Conservation (phyloP, 352 stramenopile species). For the Globisporangium mamillatum region DNA sequence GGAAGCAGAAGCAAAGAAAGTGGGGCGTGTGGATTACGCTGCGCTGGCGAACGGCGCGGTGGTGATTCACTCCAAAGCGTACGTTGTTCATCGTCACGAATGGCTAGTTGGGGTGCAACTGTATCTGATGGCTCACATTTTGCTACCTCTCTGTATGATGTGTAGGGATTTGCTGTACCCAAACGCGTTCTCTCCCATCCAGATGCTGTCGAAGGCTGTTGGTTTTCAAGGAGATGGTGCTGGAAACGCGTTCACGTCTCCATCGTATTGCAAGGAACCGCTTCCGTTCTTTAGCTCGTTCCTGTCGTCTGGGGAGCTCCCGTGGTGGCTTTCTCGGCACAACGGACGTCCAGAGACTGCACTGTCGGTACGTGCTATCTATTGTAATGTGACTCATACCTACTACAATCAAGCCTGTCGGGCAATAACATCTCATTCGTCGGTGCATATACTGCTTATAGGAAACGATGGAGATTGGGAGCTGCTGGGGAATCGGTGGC, state of each 20-base stretch:
- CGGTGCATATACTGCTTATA: constrained; percentile 13
- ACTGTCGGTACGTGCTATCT: constrained; percentile 49
- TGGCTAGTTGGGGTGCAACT: background rate
- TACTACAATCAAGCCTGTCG: background rate
- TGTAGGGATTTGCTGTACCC: constrained; percentile 56
- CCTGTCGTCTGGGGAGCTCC: constrained; percentile 46
- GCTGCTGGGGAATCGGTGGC: constrained; percentile 71
- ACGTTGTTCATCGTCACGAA: background rate
- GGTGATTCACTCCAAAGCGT: constrained; percentile 62
- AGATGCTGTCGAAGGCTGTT: constrained; percentile 30
- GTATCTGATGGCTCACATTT: background rate
- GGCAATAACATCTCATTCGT: background rate
- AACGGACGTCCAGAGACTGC: constrained; percentile 75
- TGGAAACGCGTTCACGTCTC: constrained; percentile 48
- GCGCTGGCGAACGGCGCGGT: constrained; percentile 62
- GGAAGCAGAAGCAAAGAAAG: constrained; percentile 42
- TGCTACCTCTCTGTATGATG: background rate
- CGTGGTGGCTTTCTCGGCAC: constrained; percentile 76
- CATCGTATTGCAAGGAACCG: constrained; percentile 40
- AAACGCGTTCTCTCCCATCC: constrained; percentile 28
- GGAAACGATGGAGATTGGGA: constrained; percentile 85
- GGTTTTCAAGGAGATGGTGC: constrained; percentile 26
- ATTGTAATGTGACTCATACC: background rate
- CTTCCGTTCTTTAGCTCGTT: constrained; percentile 36
- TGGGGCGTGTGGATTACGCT: constrained; percentile 58